phyloP scores from a whole-genome alignment of 352 stramenopile genomes.

The Peronospora destructor region DNA sequence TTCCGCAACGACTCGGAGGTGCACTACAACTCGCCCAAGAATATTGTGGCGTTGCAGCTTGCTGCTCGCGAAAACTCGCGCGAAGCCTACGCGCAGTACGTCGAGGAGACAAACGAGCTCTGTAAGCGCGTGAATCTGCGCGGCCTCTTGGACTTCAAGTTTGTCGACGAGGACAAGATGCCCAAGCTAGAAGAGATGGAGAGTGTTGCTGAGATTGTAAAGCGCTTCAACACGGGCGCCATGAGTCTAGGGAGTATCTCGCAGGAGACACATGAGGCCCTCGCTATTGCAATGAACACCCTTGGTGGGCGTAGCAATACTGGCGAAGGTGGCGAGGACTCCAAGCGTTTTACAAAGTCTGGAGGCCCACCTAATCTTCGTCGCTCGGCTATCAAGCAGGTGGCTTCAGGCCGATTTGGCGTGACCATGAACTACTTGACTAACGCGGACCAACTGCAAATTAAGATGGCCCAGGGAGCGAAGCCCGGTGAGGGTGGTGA shows the following conservation, averaged over 20 bases:
- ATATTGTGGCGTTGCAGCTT: constrained; percentile 93
- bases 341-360: constrained; percentile 53
- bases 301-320: constrained; percentile 93
- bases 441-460: constrained; percentile 96
- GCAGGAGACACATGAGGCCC: constrained; percentile 91
- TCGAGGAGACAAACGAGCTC: constrained; percentile 84
- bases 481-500: constrained; percentile 96
- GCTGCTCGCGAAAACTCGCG: constrained; percentile 89
- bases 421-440: constrained; percentile 96
- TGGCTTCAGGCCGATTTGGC: constrained; percentile 93
- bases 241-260: constrained; percentile 96
- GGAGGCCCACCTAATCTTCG: constrained; percentile 42
- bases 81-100: constrained; percentile 91
- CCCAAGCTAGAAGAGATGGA: constrained; percentile 90
- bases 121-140: constrained; percentile 89
- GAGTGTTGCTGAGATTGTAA: constrained; percentile 89
- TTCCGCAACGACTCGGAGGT: constrained; percentile 91
- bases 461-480: constrained; percentile 97
- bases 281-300: constrained; percentile 93
- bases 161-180: constrained; percentile 84
- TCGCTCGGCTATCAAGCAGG: constrained; percentile 92
- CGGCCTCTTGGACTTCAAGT: constrained; percentile 92
- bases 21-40: constrained; percentile 93
- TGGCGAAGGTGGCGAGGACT: constrained; percentile 93
- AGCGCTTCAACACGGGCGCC: constrained; percentile 93